Evolutionary conservation across 768 basidiomycete genomes (phyloP).

Genomic region (Phallus indusiatus): DNA sequence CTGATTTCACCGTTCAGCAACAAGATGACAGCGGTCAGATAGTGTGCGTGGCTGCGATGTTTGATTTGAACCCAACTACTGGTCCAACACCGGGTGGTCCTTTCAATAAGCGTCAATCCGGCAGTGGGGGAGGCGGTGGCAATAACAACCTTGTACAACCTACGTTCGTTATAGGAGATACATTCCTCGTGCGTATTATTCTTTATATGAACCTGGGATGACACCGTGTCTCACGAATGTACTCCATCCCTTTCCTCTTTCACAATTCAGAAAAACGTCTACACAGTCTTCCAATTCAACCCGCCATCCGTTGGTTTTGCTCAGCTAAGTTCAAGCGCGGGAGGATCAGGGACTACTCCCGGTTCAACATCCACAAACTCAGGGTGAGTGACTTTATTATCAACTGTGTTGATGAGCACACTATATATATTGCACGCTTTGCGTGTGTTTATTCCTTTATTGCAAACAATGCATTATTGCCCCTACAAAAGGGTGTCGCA

Average conservation of each 20-base stretch:
- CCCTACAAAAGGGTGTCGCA: too few relatives aligned
- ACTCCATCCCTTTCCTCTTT: background rate
- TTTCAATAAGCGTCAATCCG: slow-evolving; percentile 20
- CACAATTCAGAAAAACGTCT: slow-evolving; percentile 45
- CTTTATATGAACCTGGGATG: background rate
- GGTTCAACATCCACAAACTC: background rate
- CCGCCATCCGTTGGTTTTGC: slow-evolving; percentile 36
- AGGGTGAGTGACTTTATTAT: background rate
- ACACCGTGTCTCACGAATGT: slow-evolving; percentile 4
- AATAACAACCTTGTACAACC: slow-evolving; percentile 24
- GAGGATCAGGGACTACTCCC: slow-evolving; percentile 21
- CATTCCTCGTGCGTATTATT: slow-evolving; percentile 47
- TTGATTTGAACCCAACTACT: slow-evolving; percentile 51
- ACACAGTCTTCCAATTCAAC: slow-evolving; percentile 41
- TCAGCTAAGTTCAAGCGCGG: slow-evolving; percentile 35
- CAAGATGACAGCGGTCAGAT: slow-evolving; percentile 25
- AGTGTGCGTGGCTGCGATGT: slow-evolving; percentile 59
- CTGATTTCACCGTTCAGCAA: slow-evolving; percentile 73
- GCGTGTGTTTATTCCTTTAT: background rate
- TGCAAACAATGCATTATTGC: background rate
- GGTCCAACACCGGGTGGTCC: slow-evolving; percentile 22
- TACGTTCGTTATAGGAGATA: slow-evolving; percentile 61
- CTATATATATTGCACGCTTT: background rate
- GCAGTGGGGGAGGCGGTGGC: too few relatives aligned
- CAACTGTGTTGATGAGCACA: background rate